Evolutionary conservation across 2,329 filamentous ascomycete species (phyloP).

Genomic region (Ophiosphaerella herpotricha): DNA sequence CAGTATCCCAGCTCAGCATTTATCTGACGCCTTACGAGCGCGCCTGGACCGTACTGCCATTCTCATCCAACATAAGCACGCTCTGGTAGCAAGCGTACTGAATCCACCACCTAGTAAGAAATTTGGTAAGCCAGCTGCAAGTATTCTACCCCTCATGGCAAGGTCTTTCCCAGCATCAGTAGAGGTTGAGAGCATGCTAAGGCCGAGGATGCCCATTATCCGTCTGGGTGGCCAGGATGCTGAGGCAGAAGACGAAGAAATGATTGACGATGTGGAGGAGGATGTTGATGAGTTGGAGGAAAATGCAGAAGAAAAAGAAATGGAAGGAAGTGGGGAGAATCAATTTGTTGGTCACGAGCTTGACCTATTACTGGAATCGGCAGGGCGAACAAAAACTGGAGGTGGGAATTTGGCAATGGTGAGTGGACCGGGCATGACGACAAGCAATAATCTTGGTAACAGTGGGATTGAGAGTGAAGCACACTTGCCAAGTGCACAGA

Average conservation of each 20-base stretch:
- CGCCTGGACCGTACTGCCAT: slow-evolving; percentile 83
- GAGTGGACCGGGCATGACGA: slow-evolving; percentile 8
- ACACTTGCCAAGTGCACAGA: background rate
- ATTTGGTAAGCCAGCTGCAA: slow-evolving; percentile 66
- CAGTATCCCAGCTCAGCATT: slow-evolving; percentile 65
- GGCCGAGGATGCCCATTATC: slow-evolving; percentile 54
- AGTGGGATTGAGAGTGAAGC: background rate
- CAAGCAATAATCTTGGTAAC: background rate
- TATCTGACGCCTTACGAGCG: slow-evolving; percentile 73
- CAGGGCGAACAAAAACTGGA: slow-evolving; percentile 10
- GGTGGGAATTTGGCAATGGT: slow-evolving; percentile 20
- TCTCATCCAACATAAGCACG: slow-evolving; percentile 67
- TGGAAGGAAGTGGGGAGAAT: slow-evolving; percentile 48
- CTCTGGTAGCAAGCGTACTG: slow-evolving; percentile 80
- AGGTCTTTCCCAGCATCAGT: slow-evolving; percentile 66
- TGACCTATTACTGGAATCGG: slow-evolving; percentile 23
- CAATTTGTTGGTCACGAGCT: slow-evolving; percentile 31
- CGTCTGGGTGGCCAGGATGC: slow-evolving; percentile 26
- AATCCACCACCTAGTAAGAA: slow-evolving; percentile 71
- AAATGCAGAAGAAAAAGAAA: slow-evolving; percentile 44
- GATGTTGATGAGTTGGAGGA: slow-evolving; percentile 35
- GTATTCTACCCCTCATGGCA: slow-evolving; percentile 79
- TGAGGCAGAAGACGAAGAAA: slow-evolving; percentile 25
- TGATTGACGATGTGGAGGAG: slow-evolving; percentile 30
- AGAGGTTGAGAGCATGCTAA: slow-evolving; percentile 72